These are phyloP conservation scores for Pezicula radicicola DNA, from an alignment of 2,329 filamentous ascomycete genomes.

Conservation along the genomic window DNA sequence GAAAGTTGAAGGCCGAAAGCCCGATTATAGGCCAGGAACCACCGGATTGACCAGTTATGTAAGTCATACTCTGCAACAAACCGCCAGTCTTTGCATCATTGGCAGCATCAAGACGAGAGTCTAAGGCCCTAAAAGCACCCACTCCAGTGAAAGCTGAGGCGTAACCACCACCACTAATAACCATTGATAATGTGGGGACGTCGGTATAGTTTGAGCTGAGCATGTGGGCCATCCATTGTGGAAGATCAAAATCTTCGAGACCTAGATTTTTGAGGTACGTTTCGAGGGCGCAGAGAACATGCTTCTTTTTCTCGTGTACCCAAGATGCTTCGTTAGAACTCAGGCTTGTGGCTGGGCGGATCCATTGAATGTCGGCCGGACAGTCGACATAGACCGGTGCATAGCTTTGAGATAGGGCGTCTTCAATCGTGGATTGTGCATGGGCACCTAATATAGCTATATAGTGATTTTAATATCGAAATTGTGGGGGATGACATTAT, in stretches of 20 bases:
- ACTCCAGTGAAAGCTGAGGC: conserved; percentile 8
- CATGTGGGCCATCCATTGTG: conserved; percentile 1
- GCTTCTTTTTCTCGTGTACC: conserved; percentile 5
- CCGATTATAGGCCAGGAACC: conserved; percentile 7
- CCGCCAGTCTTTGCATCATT: conserved; percentile 8
- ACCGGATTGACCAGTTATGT: conserved; percentile 12
- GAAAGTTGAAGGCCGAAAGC: conserved; percentile 8
- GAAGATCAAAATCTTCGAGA: conserved; percentile 6
- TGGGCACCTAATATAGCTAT: too few species aligned
- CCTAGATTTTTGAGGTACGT: conserved; percentile 8
- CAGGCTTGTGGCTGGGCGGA: conserved; percentile 3
- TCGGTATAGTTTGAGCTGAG: conserved; percentile 2
- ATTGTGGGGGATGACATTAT: too few species aligned
- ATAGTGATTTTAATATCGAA: too few species aligned
- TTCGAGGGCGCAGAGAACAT: conserved; percentile 5
- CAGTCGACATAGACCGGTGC: conserved; percentile 1
- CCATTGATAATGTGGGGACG: conserved; percentile 8
- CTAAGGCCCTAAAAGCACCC: conserved; percentile 7
- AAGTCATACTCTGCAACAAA: conserved; percentile 10
- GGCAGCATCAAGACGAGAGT: conserved; percentile 8
- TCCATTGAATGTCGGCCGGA: conserved; percentile 1
- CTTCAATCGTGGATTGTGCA: too few species aligned
- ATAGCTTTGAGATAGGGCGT: neutral
- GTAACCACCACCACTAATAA: conserved; percentile 13
- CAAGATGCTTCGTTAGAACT: conserved; percentile 4